Base-by-base conservation (phyloP, 192 early-diverging fungal species). In the Umbelopsis isabellina region DNA sequence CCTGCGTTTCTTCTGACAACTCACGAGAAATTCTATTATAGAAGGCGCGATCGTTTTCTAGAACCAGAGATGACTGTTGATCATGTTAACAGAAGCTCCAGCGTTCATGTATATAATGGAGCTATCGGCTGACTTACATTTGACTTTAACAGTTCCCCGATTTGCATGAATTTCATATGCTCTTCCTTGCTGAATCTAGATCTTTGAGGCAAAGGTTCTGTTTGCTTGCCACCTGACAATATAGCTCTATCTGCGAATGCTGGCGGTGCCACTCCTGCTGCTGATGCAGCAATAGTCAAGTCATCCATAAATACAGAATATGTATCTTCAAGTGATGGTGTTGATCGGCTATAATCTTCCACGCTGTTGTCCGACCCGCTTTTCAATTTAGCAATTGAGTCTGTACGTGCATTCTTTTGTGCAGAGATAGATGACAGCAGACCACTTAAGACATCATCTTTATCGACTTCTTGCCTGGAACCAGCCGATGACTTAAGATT, bases 151-250 rank as follows among this genome's bases (percentile, higher is more conserved):
- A 61, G 27, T 16, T 61, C 55, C 2, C 55, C 15, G 30, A 30
- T 35, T 25, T 61, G 55, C 55, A 61, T 61, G 27, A 27, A 61
- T 35, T 35, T 61, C 23, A 61, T 11, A 27, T 61, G 55, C 12
- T 61, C 55, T 25, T 61, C 55, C 16, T 15, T 61, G 55, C 55
- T 27, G 15, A 61, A 61, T 61, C 30, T 37, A 4, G 55, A 61
- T 16, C 7, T 37, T 33, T 30, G 27, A 61, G 55, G 13, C 15
- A 35, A n/a, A 7, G 11, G 15, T 3, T 27, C 27, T 53, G 22
- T 12, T 18, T 15, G 27, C 48, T 49, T 16, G 48, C 48, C 48
- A 16, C 48, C 20, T 16, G 15, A 20, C 37, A 41, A 41, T 41
- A 6, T 5, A 41, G 37, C 5, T 41, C 55, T 30, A 11, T 35